A percentile compares a stretch with the other conserved stretches of the same genome.
Evolutionary conservation across 768 basidiomycete species (phyloP).

Genomic region (Amanita pallidorosea): DNA sequence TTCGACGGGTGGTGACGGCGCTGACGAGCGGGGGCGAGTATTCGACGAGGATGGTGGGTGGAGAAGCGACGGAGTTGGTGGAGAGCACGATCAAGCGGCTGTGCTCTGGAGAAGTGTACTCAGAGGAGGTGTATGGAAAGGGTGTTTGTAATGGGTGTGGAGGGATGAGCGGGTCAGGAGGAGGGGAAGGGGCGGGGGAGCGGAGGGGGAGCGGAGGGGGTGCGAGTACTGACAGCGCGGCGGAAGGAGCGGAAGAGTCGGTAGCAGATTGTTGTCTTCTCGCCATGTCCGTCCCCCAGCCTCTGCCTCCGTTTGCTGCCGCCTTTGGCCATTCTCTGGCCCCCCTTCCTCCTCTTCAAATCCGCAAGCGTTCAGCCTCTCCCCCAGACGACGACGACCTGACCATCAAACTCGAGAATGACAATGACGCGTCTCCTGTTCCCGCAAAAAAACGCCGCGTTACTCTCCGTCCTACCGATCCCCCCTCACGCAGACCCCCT

Average conservation of each 20-base stretch:
- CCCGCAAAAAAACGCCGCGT: slow-evolving; percentile 60
- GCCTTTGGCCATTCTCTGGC: slow-evolving; percentile 56
- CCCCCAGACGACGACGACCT: background rate
- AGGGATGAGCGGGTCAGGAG: too few relatives aligned
- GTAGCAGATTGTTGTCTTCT: slow-evolving; percentile 10
- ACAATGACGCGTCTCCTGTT: slow-evolving; percentile 21
- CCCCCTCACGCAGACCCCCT: slow-evolving; percentile 14
- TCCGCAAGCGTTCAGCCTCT: background rate
- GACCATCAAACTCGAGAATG: slow-evolving; percentile 16
- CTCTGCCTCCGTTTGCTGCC: slow-evolving; percentile 72
- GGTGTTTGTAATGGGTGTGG: background rate
- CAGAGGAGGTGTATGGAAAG: slow-evolving; percentile 37
- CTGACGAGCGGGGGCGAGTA: slow-evolving; percentile 74
- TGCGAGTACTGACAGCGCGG: slow-evolving; percentile 53
- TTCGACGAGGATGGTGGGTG: slow-evolving; percentile 25
- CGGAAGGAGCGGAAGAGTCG: slow-evolving; percentile 36
- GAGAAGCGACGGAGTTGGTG: slow-evolving; percentile 51
- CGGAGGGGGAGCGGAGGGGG: slow-evolving; percentile 11
- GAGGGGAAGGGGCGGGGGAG: slow-evolving; percentile 5
- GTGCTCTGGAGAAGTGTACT: slow-evolving; percentile 12
- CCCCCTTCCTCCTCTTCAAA: slow-evolving; percentile 41
- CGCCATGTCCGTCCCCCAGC: slow-evolving; percentile 39
- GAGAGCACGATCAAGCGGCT: slow-evolving; percentile 59
- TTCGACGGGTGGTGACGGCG: slow-evolving; percentile 58
- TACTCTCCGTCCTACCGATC: slow-evolving; percentile 34